Percentiles rank a stretch among this genome's conserved stretches.
These are phyloP conservation scores for Pelargonium fulgidum DNA, from an alignment of 441 rosid species.

Conservation along the genomic window DNA sequence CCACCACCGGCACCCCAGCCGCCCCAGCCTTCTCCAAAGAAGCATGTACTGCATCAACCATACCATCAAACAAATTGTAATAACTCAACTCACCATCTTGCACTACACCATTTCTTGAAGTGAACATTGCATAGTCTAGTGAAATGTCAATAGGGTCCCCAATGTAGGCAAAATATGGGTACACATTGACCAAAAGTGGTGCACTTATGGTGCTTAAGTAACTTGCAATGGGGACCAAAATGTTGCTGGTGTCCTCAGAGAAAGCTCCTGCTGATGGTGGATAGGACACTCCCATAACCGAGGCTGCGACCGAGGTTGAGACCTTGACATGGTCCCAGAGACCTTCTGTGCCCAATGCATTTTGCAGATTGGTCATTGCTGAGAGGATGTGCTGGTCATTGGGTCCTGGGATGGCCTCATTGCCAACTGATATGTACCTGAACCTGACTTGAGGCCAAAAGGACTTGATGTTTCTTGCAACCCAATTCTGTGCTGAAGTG, in stretches of 20 bases:
- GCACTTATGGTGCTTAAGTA: neutral
- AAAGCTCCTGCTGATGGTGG: conserved; percentile 12
- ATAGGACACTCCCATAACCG: conserved; percentile 6
- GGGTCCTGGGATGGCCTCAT: conserved; percentile 5
- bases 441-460: conserved; percentile 2
- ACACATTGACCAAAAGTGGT: conserved; percentile 9
- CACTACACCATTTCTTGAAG: neutral
- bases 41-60: neutral
- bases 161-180: conserved; percentile 7
- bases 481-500: neutral
- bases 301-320: neutral
- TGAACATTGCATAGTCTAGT: conserved; percentile 11
- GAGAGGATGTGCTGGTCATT: neutral
- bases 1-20: neutral
- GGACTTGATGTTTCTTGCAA: neutral
- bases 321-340: conserved; percentile 6
- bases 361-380: conserved; percentile 2
- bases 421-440: conserved; percentile 9
- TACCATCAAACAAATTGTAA: conserved; percentile 6
- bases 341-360: neutral
- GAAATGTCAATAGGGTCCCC: conserved; percentile 3
- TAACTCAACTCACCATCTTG: neutral
- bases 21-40: conserved; percentile 7
- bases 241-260: neutral
- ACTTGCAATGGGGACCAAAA: neutral